phyloP scores from a whole-genome alignment of 306 rosid genomes.

The Lagenaria siceraria region DNA sequence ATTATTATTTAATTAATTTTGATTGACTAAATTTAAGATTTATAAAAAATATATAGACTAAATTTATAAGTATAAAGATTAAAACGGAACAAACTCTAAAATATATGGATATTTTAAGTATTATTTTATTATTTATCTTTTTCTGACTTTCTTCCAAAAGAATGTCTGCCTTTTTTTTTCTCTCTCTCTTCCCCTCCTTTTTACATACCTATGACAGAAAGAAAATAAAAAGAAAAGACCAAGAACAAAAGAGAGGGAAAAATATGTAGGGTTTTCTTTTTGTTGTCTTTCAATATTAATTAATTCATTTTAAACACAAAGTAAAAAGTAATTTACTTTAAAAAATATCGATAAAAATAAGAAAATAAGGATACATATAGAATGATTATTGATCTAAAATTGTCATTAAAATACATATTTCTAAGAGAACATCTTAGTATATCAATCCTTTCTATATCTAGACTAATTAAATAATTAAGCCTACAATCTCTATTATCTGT shows the following conservation, averaged over 20 bases:
- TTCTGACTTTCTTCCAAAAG: slow-evolving; percentile 11
- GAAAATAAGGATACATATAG: neutral
- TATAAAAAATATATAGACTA: no score
- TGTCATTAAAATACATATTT: no score
- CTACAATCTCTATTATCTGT: no score
- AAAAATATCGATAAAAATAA: neutral
- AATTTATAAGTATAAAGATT: no score
- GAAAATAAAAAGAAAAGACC: slow-evolving; percentile 10
- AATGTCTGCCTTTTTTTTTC: neutral
- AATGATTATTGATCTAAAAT: no score
- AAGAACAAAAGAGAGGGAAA: slow-evolving; percentile 21
- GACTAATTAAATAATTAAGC: no score
- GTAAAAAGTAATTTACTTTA: neutral
- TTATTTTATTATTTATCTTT: neutral
- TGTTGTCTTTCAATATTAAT: neutral
- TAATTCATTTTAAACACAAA: neutral
- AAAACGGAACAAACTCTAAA: no score
- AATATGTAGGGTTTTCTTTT: neutral
- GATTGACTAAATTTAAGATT: no score
- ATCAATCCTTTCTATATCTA: no score
- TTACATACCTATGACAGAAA: slow-evolving; percentile 12
- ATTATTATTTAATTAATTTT: no score
- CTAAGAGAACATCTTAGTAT: no score
- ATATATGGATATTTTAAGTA: no score
- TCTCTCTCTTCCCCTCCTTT: slow-evolving; percentile 8